Base-by-base conservation (phyloP, 371 early-diverging fungal genomes). In the Mortierella sp. region DNA sequence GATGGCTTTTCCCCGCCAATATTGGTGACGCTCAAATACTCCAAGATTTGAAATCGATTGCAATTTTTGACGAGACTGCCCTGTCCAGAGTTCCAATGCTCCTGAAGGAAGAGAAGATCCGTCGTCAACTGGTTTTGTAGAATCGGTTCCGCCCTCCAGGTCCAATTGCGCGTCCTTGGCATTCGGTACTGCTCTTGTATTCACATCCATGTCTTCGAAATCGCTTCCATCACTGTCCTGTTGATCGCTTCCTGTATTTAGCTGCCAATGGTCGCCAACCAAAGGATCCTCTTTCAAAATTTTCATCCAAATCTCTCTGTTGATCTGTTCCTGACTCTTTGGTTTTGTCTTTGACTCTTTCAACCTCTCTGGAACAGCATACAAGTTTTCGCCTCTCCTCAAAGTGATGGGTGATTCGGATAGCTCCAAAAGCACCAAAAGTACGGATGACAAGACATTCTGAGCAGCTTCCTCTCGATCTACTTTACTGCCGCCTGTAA, bases 241-340 rank as follows among this genome's bases (percentile, higher is more conserved):
- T 6, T n/a, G 59, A 20, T 26, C 58, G 37, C n/a, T 20, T 35
- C 22, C 63, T n/a, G 20, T 20, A 2, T 35, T 26, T 20, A 37
- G 24, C 10, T 57, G 26, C 81, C 81, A 81, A 40, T 81, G 81
- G 6, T 70, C 72, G 2, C 81, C 81, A 1, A 62, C 61, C 11
- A 72, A 54, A 3, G 81, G 81, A 49, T 75, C 76, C 32, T 75
- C 81, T 24, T 62, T 64, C 32, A 81, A 20, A 20, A 81, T 81
- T 1, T 75, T 52, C 40, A 51, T 49, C 72, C 72, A 72, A 0
- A 66, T 26, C 4, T 75, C 76, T 39, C 35, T 58, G 54, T 75
- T 64, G 40, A 72, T 61, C n/a, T 75, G 51, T 3, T 59, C 55
- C 55, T 75, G 72, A 8, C 40, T 75, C 49, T 72, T 72, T 3